Evolutionary conservation across 345 rosid genomes (phyloP).

Genomic region (Fremontodendron californicum): DNA sequence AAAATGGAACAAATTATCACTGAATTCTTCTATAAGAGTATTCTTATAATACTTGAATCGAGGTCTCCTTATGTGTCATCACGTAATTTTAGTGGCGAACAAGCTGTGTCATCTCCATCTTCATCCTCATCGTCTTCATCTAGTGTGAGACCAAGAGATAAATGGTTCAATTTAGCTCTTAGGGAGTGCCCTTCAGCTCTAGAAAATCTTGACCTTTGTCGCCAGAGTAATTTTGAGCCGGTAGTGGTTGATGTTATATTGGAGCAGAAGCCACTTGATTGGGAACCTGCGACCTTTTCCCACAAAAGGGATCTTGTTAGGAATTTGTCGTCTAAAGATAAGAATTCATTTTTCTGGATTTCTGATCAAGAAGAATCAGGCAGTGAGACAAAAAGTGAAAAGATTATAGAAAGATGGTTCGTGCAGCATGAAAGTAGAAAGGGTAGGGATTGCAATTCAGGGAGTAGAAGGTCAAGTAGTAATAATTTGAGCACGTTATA

Average conservation of each 20-base stretch:
- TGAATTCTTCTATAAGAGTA: conserved; percentile 86
- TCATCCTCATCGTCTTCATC: conserved; percentile 80
- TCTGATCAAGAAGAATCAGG: conserved; percentile 68
- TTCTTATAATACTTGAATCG: conserved; percentile 83
- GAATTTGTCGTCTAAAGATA: conserved; percentile 51
- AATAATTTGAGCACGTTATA: conserved; percentile 55
- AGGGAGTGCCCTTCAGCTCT: conserved; percentile 80
- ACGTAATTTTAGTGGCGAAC: conserved; percentile 77
- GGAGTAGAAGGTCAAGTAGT: conserved; percentile 61
- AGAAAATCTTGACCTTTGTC: conserved; percentile 79
- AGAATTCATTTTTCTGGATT: conserved; percentile 39
- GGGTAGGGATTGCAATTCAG: conserved; percentile 46
- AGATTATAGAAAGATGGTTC: conserved; percentile 88
- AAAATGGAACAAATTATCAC: conserved; percentile 81
- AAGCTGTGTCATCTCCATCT: conserved; percentile 64
- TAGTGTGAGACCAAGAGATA: conserved; percentile 79
- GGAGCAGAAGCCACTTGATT: conserved; percentile 48
- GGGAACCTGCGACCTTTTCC: conserved; percentile 44
- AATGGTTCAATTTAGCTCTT: conserved; percentile 92
- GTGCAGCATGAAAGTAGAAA: conserved; percentile 74
- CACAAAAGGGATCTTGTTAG: conserved; percentile 44
- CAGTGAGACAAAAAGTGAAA: conserved; percentile 48
- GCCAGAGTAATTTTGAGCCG: conserved; percentile 62
- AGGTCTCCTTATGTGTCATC: conserved; percentile 85
- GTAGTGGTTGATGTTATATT: conserved; percentile 85